These are phyloP conservation scores for Polychaeton citri DNA, from an alignment of 2,329 filamentous ascomycete species.

Conservation along the genomic window DNA sequence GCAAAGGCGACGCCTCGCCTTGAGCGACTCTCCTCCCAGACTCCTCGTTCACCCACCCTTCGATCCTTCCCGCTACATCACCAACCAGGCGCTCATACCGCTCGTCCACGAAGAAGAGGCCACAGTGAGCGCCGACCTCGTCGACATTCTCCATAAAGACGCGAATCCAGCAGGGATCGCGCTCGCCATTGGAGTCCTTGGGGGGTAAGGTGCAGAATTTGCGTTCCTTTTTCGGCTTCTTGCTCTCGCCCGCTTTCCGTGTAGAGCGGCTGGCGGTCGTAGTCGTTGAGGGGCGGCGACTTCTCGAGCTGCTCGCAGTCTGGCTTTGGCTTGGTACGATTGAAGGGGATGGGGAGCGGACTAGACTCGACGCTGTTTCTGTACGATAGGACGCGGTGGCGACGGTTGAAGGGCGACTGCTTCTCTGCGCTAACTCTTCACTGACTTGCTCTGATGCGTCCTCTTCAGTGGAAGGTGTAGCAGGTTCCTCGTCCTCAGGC, in stretches of 20 bases:
- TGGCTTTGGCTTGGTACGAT: too few relatives aligned
- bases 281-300: background rate
- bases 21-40: conserved; percentile 5
- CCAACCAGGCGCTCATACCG: conserved; percentile 24
- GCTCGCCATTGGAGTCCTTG: conserved; percentile 39
- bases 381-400: background rate
- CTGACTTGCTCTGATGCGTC: background rate
- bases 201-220: conserved; percentile 70
- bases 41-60: conserved; percentile 20
- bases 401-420: background rate
- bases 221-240: conserved; percentile 39
- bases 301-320: background rate
- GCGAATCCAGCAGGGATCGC: conserved; percentile 62
- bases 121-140: conserved; percentile 74
- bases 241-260: conserved; percentile 8
- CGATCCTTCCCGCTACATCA: conserved; percentile 22
- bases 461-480: background rate
- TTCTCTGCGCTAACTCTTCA: background rate
- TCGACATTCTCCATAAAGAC: conserved; percentile 74
- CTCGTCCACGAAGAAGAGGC: conserved; percentile 59
- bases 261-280: background rate
- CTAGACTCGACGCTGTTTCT: background rate
- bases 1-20: too few relatives aligned
- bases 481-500: background rate
- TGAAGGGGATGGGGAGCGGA: background rate